These are phyloP conservation scores for Clausena lansium DNA, from an alignment of 345 rosid species.

Conservation along the genomic window DNA sequence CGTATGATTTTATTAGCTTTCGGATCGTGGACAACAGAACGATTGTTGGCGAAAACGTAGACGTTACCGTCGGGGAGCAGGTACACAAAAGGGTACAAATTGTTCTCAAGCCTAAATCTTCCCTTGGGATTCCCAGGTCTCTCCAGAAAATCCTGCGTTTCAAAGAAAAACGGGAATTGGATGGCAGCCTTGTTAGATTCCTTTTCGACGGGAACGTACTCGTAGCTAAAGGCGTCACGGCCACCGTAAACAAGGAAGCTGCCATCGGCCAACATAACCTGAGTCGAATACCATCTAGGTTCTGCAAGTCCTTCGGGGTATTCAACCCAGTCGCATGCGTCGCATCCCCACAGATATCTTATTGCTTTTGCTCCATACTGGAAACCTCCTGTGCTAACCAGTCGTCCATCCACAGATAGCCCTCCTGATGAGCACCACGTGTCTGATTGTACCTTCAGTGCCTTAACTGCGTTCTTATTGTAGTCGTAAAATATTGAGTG, in stretches of 20 bases:
- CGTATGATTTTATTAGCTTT: constrained; percentile 19
- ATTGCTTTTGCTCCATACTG: constrained; percentile 58
- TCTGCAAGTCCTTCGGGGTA: constrained; percentile 57
- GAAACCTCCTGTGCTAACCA: constrained; percentile 78
- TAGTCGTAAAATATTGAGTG: constrained; percentile 61
- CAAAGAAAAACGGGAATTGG: constrained; percentile 43
- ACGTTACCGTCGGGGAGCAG: constrained; percentile 36
- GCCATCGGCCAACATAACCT: constrained; percentile 68
- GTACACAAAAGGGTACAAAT: constrained; percentile 19
- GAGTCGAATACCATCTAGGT: constrained; percentile 87
- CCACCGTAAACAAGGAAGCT: constrained; percentile 75
- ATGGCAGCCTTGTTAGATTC: constrained; percentile 29
- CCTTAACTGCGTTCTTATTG: constrained; percentile 31
- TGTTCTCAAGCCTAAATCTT: constrained; percentile 7
- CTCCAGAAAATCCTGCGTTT: constrained; percentile 29
- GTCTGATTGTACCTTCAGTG: constrained; percentile 62
- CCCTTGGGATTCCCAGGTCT: background rate
- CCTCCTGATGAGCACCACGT: constrained; percentile 99
- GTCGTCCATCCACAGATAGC: constrained; percentile 52
- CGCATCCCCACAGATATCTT: constrained; percentile 41
- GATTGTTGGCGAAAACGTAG: constrained; percentile 15
- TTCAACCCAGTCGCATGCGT: constrained; percentile 57
- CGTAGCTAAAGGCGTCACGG: constrained; percentile 61
- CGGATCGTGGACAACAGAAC: constrained; percentile 16
- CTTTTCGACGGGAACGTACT: constrained; percentile 65